phyloP scores from a whole-genome alignment of 805 yeast species.

The Candida boleticola region DNA sequence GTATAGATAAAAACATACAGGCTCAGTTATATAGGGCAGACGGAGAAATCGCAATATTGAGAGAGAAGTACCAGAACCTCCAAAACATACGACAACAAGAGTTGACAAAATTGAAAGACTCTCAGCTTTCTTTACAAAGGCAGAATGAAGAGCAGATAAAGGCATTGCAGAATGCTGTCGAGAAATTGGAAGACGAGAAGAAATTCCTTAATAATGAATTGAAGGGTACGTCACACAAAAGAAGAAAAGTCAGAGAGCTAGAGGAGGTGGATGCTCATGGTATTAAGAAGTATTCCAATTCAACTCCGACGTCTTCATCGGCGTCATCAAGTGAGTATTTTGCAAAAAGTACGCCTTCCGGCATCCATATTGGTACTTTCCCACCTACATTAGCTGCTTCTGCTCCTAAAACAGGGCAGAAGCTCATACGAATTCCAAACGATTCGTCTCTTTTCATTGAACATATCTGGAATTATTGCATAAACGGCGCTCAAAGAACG shows the following conservation, averaged over 20 bases:
- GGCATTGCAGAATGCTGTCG: conserved; percentile 29
- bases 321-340: neutral
- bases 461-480: conserved; percentile 34
- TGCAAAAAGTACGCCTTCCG: neutral
- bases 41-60: conserved; percentile 79
- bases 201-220: conserved; percentile 40
- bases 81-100: conserved; percentile 42
- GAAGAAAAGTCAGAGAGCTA: conserved; percentile 12
- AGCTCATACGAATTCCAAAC: conserved; percentile 25
- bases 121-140: conserved; percentile 14
- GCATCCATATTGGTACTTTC: neutral
- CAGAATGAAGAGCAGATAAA: conserved; percentile 30
- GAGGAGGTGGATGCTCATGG: conserved; percentile 3
- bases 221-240: conserved; percentile 20
- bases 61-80: conserved; percentile 57
- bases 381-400: neutral
- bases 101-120: conserved; percentile 20
- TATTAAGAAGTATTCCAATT: neutral
- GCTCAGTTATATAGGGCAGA: conserved; percentile 48
- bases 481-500: conserved; percentile 33
- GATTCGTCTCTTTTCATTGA: conserved; percentile 34
- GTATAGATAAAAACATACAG: conserved; percentile 16
- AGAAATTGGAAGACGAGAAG: conserved; percentile 42
- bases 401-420: conserved; percentile 8
- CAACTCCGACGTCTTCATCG: neutral